Evolutionary conservation across 345 rosid species (phyloP), one percentile per base, ranked within the genome.

Genomic region (Camelina sativa): DNA sequence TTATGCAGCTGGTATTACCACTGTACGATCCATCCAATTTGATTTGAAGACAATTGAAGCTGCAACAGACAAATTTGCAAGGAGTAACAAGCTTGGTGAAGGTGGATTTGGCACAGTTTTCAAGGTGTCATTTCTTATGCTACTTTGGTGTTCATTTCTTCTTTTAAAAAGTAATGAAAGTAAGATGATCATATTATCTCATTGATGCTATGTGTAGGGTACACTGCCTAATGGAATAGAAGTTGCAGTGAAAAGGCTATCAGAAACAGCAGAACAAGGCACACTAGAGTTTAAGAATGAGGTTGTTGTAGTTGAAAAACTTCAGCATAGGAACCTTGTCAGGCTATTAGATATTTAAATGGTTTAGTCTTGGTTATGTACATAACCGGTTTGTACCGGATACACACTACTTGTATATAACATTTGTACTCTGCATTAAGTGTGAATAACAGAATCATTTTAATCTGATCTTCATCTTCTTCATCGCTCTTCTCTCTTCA

Each of bases 41-140:
- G 85, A 82, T 57, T 70, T 85, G 1, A 67, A 17, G 11, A 66
- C 80, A 3, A 76, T 88, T 32, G 62, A 78, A 82, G 73, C 56
- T 25, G 89, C 91, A 3, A 85, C 88, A 13, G 44, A 81, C 4
- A 67, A 79, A 4, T 88, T 88, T 76, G 80, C 90, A 3, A 44
- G 13, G 7, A 64, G 69, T 8, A 85, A 86, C 55, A 84, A 79
- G 65, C 73, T 88, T 30, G 93, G 96, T 9, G 74, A 68, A 73
- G 96, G 93, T 30, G 93, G 93, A 58, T 88, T 88, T 35, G 85
- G 90, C 6, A 84, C 62, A 34, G 91, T 90, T 75, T 75, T 76
- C 80, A 82, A 79, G 88, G 89, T 85, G 74, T 55, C 17, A 6
- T 25, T 55, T 50, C 8, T 47, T 16, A 7, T 1, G 54, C 23